These are phyloP conservation scores for Arxiozyma telluris DNA, from an alignment of 1,139 yeast genomes.

Conservation along the genomic window DNA sequence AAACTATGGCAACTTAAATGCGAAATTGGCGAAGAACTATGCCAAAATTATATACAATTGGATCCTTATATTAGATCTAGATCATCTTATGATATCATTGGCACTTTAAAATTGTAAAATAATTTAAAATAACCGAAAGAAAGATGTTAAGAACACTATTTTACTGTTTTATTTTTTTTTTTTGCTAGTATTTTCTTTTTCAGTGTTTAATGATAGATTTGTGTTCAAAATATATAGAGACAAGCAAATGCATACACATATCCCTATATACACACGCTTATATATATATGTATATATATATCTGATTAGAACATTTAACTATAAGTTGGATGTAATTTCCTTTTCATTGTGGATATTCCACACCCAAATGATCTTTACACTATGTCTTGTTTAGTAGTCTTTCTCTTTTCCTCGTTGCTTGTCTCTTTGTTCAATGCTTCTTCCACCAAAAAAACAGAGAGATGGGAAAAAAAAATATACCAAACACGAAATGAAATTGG, in stretches of 20 bases:
- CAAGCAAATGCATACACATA: neutral
- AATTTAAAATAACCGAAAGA: neutral
- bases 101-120: constrained; percentile 30
- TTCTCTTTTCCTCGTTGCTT: neutral
- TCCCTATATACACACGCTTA: neutral
- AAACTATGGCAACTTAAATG: constrained; percentile 40
- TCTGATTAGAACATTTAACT: neutral
- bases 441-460: too few relatives aligned
- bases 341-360: too few relatives aligned
- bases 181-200: neutral
- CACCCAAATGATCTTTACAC: too few relatives aligned
- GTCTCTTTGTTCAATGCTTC: neutral
- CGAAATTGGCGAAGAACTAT: constrained; percentile 40
- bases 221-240: neutral
- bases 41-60: constrained; percentile 47
- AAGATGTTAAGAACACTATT: neutral
- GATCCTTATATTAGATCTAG: constrained; percentile 72
- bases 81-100: constrained; percentile 56
- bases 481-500: neutral
- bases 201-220: neutral
- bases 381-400: neutral
- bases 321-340: too few relatives aligned
- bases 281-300: neutral
- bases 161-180: too few relatives aligned
- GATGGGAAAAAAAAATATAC: neutral